Conservation (phyloP, 345 rosid species). For the Nephelium lappaceum region DNA sequence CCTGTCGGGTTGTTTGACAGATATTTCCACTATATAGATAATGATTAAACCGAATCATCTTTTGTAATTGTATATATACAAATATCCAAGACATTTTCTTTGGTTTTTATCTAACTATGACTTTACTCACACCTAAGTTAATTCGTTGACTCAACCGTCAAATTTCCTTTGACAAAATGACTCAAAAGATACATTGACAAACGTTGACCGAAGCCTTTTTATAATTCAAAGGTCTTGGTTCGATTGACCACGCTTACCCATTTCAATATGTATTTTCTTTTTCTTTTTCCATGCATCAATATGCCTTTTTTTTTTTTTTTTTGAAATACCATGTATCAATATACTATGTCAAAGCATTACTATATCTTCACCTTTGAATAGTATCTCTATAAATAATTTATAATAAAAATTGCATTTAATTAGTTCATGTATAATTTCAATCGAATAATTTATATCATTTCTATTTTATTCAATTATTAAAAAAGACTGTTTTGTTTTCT, state of each 20-base stretch:
- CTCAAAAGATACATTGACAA: background rate
- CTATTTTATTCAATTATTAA: background rate
- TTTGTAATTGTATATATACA: background rate
- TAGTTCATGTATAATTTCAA: too few relatives aligned
- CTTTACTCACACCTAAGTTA: background rate
- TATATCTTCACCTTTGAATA: too few relatives aligned
- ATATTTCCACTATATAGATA: background rate
- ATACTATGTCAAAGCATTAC: too few relatives aligned
- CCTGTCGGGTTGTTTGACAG: background rate
- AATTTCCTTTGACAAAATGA: background rate
- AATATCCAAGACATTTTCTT: constrained; percentile 3
- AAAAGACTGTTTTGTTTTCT: background rate
- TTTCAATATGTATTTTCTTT: background rate
- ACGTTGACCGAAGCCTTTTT: background rate
- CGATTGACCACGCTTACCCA: background rate
- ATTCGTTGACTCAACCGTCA: background rate
- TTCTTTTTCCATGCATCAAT: background rate
- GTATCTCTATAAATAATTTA: too few relatives aligned
- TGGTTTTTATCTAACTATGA: background rate
- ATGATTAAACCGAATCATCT: too few relatives aligned
- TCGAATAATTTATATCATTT: background rate
- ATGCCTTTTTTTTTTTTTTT: background rate
- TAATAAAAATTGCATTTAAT: too few relatives aligned
- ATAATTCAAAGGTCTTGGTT: background rate
- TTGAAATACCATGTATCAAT: background rate